These are phyloP conservation scores for Elsinoe batatas DNA, from an alignment of 2,329 filamentous ascomycete genomes.

Conservation along the genomic window DNA sequence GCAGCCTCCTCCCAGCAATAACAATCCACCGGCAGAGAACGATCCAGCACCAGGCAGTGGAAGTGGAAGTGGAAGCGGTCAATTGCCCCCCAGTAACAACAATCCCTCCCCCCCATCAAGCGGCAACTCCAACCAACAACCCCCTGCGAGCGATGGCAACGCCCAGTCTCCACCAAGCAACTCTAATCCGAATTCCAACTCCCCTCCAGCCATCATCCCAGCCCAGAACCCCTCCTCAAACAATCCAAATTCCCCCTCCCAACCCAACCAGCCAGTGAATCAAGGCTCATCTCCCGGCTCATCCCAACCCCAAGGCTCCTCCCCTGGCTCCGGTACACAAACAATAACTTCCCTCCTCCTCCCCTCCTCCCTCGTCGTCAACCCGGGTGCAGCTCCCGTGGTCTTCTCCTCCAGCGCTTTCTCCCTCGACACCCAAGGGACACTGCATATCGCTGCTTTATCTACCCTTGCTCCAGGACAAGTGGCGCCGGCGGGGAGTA, in stretches of 20 bases:
- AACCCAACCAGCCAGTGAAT: not conserved
- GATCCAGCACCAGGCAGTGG: not conserved
- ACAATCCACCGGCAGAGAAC: not conserved
- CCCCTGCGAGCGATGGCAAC: too few relatives aligned
- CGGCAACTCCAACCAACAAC: too few relatives aligned
- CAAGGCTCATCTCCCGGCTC: not conserved
- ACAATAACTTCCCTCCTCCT: constrained; percentile 1
- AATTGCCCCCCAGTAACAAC: not conserved
- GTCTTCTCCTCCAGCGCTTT: not conserved
- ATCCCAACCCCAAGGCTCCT: not conserved
- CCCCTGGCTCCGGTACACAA: not conserved
- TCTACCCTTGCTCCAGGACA: not conserved
- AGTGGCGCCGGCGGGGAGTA: not conserved
- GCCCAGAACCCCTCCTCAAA: not conserved
- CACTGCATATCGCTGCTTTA: not conserved
- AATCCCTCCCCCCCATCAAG: not conserved
- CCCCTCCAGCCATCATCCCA: not conserved
- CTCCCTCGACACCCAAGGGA: not conserved
- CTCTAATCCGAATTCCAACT: not conserved
- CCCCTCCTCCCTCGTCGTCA: not conserved
- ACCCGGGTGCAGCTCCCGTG: not conserved
- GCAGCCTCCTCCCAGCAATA: not conserved
- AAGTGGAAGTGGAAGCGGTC: not conserved
- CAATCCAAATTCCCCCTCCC: not conserved
- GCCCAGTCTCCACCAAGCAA: not conserved